Evolutionary conservation across 2,329 filamentous ascomycete species (phyloP).

Genomic region (Alternaria longipes): DNA sequence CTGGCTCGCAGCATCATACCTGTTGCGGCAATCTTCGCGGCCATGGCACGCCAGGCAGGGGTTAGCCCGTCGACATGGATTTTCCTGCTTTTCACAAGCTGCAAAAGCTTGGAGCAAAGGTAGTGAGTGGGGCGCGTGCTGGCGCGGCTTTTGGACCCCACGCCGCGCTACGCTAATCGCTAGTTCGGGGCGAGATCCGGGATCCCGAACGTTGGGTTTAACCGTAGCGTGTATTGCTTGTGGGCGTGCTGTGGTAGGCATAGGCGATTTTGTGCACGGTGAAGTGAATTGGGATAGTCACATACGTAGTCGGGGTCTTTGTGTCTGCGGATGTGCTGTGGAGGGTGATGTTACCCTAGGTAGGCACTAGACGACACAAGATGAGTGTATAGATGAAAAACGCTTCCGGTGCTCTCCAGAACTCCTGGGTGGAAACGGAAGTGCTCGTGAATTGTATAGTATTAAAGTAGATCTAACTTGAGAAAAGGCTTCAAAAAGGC

Average conservation of each 20-base stretch:
- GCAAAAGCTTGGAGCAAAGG: background rate
- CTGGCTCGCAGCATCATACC: conserved; percentile 19
- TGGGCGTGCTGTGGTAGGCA: background rate
- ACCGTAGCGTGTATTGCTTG: conserved; percentile 1
- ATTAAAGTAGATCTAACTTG: background rate
- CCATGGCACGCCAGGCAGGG: conserved; percentile 10
- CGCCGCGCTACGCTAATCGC: conserved; percentile 2
- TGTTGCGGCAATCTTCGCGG: conserved; percentile 12
- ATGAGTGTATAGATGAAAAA: background rate
- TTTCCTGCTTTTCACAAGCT: background rate
- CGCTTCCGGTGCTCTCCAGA: background rate
- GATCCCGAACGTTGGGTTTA: conserved; percentile 13
- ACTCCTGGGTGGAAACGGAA: background rate
- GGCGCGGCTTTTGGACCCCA: conserved; percentile 12
- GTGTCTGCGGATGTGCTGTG: background rate
- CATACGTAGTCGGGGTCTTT: background rate
- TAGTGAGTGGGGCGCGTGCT: background rate
- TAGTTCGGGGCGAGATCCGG: conserved; percentile 7
- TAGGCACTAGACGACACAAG: background rate
- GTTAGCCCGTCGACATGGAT: conserved; percentile 1
- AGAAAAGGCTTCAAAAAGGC: background rate
- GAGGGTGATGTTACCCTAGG: background rate
- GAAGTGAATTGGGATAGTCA: background rate
- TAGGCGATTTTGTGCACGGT: background rate
- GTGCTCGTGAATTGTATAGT: background rate